Evolutionary conservation across 1,284 basidiomycete genomes (phyloP).

Genomic region (Volvariella volvacea): DNA sequence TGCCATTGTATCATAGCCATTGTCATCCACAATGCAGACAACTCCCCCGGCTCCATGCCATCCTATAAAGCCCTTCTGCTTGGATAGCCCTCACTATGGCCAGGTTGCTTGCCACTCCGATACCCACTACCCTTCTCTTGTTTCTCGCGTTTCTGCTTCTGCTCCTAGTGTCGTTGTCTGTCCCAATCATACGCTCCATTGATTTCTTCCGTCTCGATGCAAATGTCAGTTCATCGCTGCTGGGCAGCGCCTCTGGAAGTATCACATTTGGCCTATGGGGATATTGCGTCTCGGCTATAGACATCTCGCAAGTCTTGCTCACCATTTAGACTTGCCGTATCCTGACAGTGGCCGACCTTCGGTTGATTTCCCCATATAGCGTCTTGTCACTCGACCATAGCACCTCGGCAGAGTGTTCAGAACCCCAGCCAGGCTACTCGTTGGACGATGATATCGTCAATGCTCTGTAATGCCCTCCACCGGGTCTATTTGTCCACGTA

Average conservation of each 20-base stretch:
- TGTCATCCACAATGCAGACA: no score
- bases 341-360: slow-evolving; percentile 9
- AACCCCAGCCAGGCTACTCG: slow-evolving; percentile 41
- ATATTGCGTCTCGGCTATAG: slow-evolving; percentile 44
- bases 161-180: slow-evolving; percentile 49
- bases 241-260: slow-evolving; percentile 29
- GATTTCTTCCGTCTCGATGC: slow-evolving; percentile 44
- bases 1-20: background rate
- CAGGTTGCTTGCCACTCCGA: slow-evolving; percentile 25
- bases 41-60: no score
- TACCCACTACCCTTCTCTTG: slow-evolving; percentile 33
- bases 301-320: slow-evolving; percentile 33
- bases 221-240: slow-evolving; percentile 23
- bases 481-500: slow-evolving; percentile 4
- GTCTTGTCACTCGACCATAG: slow-evolving; percentile 30
- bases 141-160: slow-evolving; percentile 48
- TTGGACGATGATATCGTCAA: slow-evolving; percentile 40
- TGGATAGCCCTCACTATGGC: slow-evolving; percentile 7
- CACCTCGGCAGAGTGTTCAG: slow-evolving; percentile 36
- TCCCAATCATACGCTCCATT: slow-evolving; percentile 51
- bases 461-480: slow-evolving; percentile 29
- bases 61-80: no score
- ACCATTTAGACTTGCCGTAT: slow-evolving; percentile 12
- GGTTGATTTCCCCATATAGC: slow-evolving; percentile 18
- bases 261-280: slow-evolving; percentile 55